Base-by-base conservation (phyloP, 2,329 filamentous ascomycete species). In the Aspergillus intermedius region DNA sequence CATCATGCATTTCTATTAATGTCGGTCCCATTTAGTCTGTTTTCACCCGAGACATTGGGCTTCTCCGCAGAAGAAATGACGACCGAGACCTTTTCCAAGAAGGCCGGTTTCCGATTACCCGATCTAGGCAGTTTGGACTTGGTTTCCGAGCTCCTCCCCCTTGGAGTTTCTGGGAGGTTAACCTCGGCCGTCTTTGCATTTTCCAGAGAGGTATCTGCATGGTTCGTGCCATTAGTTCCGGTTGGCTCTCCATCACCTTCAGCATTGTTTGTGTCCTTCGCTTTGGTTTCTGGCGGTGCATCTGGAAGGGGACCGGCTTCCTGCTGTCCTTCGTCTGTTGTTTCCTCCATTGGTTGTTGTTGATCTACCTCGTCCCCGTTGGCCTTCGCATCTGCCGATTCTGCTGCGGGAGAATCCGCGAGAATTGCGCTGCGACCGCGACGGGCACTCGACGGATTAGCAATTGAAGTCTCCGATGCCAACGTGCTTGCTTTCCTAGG, bases 351-450 rank as follows among this genome's bases (percentile, higher is more conserved):
- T 13, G 21, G 22, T 13, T 23, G 23, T 12, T 13, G 22, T 44
- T 30, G 23, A 30, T 28, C 23, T 22, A 7, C 19, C 40, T 42
- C 19, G 4, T 12, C 40, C 15, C 42, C 42, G 25, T 66, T 65
- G 5, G 45, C 51, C 9, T 62, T 54, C 2, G 41, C 49, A 10
- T 54, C 54, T 15, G 54, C 47, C 6, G 57, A 54, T n/a, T 64
- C 62, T 5, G 56, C 52, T 30, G 56, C 56, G 25, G 64, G 61
- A 1, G 63, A 65, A 15, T 63, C 66, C 35, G 56, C 56, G 41
- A 61, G 46, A 28, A 57, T 62, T 13, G 65, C 63, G 46, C 68
- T 71, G 5, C 70, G 64, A 7, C 67, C 67, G 28, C 69, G 66
- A 44, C 68, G 60, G 17, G 62, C 56, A 47, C 58, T 60, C 9